A percentile compares a stretch with the other conserved stretches of the same genome.
These are phyloP conservation scores for Exophiala aquamarina DNA, from an alignment of 2,329 filamentous ascomycete species.

Conservation along the genomic window DNA sequence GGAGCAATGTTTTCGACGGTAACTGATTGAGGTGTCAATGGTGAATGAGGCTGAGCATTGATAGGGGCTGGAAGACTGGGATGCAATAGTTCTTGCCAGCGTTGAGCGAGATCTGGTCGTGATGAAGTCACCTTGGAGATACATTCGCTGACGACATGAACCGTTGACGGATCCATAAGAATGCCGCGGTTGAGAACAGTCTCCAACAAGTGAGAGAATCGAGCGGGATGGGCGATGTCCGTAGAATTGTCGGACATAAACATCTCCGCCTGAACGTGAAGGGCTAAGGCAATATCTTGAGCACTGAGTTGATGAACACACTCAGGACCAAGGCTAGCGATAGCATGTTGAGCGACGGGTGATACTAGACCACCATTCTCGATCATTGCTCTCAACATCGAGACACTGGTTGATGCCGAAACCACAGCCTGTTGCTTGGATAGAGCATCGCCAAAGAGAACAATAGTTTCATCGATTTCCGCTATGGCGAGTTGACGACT, in stretches of 20 bases:
- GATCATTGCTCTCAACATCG: conserved; percentile 63
- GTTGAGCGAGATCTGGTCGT: conserved; percentile 47
- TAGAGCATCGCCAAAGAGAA: conserved; percentile 64
- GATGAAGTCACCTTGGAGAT: conserved; percentile 52
- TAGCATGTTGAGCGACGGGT: conserved; percentile 59
- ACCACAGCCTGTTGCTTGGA: conserved; percentile 53
- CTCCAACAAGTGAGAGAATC: conserved; percentile 63
- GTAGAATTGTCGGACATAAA: conserved; percentile 40
- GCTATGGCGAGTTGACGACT: conserved; percentile 61
- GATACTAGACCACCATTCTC: conserved; percentile 64
- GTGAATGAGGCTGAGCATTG: conserved; percentile 36
- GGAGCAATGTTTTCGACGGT: conserved; percentile 61
- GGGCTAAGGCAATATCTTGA: conserved; percentile 56
- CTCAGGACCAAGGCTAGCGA: conserved; percentile 61
- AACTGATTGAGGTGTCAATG: conserved; percentile 46
- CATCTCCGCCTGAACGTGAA: conserved; percentile 59
- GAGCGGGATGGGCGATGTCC: conserved; percentile 59
- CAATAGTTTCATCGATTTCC: conserved; percentile 82
- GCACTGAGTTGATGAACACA: conserved; percentile 56
- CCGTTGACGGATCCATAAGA: conserved; percentile 56
- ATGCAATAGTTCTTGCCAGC: conserved; percentile 58
- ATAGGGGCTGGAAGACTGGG: conserved; percentile 38
- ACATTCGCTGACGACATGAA: conserved; percentile 58
- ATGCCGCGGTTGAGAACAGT: conserved; percentile 54
- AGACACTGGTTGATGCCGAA: conserved; percentile 56